Conservation (phyloP, 306 rosid species). For the Acacia acuminata region DNA sequence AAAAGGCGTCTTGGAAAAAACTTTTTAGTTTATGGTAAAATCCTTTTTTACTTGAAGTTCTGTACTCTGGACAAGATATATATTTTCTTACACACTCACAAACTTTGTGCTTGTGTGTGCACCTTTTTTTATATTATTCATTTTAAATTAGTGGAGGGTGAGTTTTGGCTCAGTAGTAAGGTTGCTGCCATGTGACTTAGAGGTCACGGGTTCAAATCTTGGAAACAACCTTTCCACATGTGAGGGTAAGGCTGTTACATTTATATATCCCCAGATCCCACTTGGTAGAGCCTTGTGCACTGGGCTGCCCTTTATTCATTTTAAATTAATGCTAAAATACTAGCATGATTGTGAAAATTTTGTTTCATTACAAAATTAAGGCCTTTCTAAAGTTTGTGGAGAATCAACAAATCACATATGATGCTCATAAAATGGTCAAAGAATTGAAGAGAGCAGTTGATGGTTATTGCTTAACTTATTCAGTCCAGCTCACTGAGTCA, state of each 20-base stretch:
- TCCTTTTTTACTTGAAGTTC: conserved; percentile 14
- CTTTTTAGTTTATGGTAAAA: conserved; percentile 73
- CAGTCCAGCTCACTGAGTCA: background rate
- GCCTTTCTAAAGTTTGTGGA: conserved; percentile 19
- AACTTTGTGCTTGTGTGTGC: background rate
- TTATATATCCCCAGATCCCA: no score
- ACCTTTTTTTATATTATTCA: background rate
- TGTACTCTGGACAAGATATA: background rate
- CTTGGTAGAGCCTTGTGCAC: no score
- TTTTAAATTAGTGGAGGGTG: background rate
- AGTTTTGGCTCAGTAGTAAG: no score
- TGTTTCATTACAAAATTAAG: background rate
- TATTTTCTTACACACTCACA: background rate
- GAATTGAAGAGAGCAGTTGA: background rate
- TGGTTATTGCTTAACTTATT: background rate
- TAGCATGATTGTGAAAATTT: conserved; percentile 9
- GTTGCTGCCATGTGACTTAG: no score
- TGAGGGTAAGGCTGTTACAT: no score
- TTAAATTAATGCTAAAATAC: conserved; percentile 2
- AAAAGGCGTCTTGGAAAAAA: conserved; percentile 78
- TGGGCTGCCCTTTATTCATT: background rate
- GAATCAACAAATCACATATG: conserved; percentile 16
- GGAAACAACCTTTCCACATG: no score
- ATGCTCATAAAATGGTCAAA: conserved; percentile 6
- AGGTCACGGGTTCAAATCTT: no score